phyloP scores from a whole-genome alignment of 768 basidiomycete species.

The Boletus vinaceobasis region DNA sequence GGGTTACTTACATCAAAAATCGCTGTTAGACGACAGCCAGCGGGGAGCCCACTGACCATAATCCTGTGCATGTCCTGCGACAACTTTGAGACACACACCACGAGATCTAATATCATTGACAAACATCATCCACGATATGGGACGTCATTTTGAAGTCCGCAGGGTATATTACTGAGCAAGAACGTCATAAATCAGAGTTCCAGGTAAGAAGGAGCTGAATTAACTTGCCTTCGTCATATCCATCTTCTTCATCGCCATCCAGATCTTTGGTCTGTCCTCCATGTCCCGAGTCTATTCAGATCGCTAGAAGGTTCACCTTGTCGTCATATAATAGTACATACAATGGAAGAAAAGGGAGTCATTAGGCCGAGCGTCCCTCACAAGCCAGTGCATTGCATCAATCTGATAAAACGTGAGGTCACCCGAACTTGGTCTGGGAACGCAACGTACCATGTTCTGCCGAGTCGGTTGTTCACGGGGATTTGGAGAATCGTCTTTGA shows the following conservation, averaged over 20 bases:
- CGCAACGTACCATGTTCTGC: conserved; percentile 68
- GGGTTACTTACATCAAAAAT: conserved; percentile 63
- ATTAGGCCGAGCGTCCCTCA: conserved; percentile 69
- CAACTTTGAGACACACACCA: conserved; percentile 1
- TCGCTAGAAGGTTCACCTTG: background rate
- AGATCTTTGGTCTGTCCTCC: conserved; percentile 86
- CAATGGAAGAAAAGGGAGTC: conserved; percentile 93
- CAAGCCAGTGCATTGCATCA: conserved; percentile 91
- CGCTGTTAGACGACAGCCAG: conserved; percentile 85
- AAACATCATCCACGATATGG: conserved; percentile 87
- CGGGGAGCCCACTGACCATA: conserved; percentile 76
- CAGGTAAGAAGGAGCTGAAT: conserved; percentile 5
- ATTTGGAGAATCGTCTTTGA: conserved; percentile 73
- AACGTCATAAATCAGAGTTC: background rate
- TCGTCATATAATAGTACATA: conserved; percentile 29
- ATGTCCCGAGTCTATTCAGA: conserved; percentile 76
- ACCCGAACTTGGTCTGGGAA: background rate
- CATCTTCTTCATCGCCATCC: conserved; percentile 83
- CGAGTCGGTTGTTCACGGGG: conserved; percentile 68
- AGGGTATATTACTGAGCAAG: conserved; percentile 75
- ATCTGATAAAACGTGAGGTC: conserved; percentile 38
- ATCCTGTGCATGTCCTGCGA: conserved; percentile 67
- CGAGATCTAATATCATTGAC: conserved; percentile 21
- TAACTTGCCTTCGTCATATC: conserved; percentile 68
- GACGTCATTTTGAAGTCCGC: conserved; percentile 63